Evolutionary conservation across 805 yeast species (phyloP).

Genomic region (Metschnikowia drakensbergensis): DNA sequence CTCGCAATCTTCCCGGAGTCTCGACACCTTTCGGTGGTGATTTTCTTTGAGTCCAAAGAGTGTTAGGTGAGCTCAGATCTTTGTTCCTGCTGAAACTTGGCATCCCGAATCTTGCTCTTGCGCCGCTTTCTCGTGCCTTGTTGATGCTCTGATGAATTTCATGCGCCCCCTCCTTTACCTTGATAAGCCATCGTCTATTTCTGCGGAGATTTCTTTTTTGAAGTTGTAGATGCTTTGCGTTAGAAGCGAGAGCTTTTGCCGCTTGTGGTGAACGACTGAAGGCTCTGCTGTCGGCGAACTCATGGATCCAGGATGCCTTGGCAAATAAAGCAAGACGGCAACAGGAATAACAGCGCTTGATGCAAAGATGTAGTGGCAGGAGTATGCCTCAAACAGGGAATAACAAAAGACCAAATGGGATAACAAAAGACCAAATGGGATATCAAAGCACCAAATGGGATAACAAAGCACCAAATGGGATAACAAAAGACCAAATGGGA

Average conservation of each 20-base stretch:
- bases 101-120: conserved; percentile 4
- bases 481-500: no score
- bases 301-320: background rate
- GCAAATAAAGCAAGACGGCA: no score
- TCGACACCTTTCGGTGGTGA: conserved; percentile 19
- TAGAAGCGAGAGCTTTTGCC: conserved; percentile 8
- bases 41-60: conserved; percentile 25
- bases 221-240: conserved; percentile 21
- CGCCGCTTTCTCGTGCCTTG: background rate
- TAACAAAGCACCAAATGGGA: no score
- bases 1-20: conserved; percentile 8
- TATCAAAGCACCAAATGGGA: no score
- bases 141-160: conserved; percentile 33
- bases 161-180: conserved; percentile 22
- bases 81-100: conserved; percentile 6
- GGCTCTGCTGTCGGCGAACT: conserved; percentile 7
- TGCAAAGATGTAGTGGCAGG: no score
- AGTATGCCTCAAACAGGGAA: no score
- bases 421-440: no score
- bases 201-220: conserved; percentile 20
- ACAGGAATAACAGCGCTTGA: no score
- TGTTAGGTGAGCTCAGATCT: conserved; percentile 21
- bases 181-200: conserved; percentile 21
- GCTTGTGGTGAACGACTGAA: conserved; percentile 8
- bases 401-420: no score